Evolutionary conservation across 768 basidiomycete species (phyloP), one percentile per base, ranked within the genome.

Genomic region (Lactarius evosmus): DNA sequence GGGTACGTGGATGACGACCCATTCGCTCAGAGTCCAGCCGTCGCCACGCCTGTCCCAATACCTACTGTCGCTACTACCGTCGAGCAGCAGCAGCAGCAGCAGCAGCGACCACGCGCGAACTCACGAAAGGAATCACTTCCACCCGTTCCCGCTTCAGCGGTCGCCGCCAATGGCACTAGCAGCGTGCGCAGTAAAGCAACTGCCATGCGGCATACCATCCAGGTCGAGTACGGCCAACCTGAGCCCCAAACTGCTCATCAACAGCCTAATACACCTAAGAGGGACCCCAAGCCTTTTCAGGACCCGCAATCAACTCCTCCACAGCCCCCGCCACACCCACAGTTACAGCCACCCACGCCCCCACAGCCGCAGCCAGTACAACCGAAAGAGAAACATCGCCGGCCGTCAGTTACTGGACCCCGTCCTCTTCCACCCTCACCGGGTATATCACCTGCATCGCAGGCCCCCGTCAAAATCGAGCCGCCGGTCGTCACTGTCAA

Each of bases 211-310:
- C 95, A 98, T 75, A 98, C 97, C 11, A 92, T 98, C 53, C 97
- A 98, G 74, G 89, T 98, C 63, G 97, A 99, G 75, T 98, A 98
- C 70, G 90, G 89, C 62, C 87, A 87, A 60, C 82, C 82, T 6
- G 73, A 73, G n/a, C 22, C 66, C 16, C 70, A 51, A 11, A 57
- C 52, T 2, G 50, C 65, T 7, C 57, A 70, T 3, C 27, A 41
- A 22, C 63, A 36, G 16, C 29, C 66, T 14, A 61, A 53, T 19
- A 68, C 65, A 22, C 59, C 58, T 38, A 67, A 55, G 66, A 68
- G 62, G 22, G 56, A 51, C 32, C 25, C 27, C 17, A 65, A 25
- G 14, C 33, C 53, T 53, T 41, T 59, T 44, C 55, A 53, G 25
- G 59, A 60, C 16, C 34, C 38, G 8, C 51, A 54, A 14, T 17